Conservation (phyloP, 2,329 filamentous ascomycete species). For the Hortaea sp. region DNA sequence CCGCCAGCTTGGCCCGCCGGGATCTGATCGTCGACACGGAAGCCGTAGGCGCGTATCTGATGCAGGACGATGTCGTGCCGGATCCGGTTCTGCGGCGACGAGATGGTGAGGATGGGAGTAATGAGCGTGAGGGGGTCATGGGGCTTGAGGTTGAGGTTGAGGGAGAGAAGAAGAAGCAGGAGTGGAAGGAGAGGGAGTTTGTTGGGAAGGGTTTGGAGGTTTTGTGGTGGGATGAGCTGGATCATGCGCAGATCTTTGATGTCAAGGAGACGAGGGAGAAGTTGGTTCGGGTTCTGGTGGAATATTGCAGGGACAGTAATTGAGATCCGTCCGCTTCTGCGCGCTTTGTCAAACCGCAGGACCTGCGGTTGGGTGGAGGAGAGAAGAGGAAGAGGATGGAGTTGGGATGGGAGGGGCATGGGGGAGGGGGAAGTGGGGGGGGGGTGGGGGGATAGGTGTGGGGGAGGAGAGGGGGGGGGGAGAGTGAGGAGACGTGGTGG, state of each 20-base stretch:
- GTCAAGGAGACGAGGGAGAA: slow-evolving; percentile 14
- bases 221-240: slow-evolving; percentile 49
- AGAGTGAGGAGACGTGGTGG: too few species aligned
- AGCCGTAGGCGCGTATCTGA: slow-evolving; percentile 49
- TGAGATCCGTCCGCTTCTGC: too few species aligned
- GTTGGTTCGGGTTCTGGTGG: slow-evolving; percentile 17
- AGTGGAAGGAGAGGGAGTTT: slow-evolving; percentile 19
- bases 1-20: slow-evolving; percentile 48
- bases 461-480: too few species aligned
- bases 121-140: slow-evolving; percentile 10
- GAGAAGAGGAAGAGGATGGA: too few species aligned
- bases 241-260: slow-evolving; percentile 56
- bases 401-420: too few species aligned
- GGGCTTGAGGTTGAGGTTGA: slow-evolving; percentile 11
- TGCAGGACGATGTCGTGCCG: slow-evolving; percentile 22
- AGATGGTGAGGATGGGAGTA: slow-evolving; percentile 3
- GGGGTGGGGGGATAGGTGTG: too few species aligned
- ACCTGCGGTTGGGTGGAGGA: too few species aligned
- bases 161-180: slow-evolving; percentile 9
- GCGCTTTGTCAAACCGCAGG: too few species aligned
- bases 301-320: slow-evolving; percentile 10
- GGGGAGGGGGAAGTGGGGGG: too few species aligned
- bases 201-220: slow-evolving; percentile 42
- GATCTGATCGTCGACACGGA: slow-evolving; percentile 57
- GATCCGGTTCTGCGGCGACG: slow-evolving; percentile 13